These are phyloP conservation scores for Fusarium tanahbumbuense DNA, from an alignment of 2,329 filamentous ascomycete genomes.

Conservation along the genomic window DNA sequence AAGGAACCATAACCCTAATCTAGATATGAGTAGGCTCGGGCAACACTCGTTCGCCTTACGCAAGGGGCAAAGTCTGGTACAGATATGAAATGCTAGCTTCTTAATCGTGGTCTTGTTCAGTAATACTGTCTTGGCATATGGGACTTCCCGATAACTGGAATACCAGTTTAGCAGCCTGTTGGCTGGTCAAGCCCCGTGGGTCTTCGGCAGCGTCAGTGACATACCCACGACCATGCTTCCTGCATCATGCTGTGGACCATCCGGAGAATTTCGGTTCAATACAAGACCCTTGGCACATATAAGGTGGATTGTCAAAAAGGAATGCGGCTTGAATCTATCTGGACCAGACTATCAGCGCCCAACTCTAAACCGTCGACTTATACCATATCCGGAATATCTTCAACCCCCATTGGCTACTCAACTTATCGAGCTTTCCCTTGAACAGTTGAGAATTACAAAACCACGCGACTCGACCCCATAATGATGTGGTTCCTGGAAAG, in stretches of 20 bases:
- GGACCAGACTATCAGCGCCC: neutral
- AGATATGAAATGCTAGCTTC: neutral
- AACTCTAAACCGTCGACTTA: slow-evolving; percentile 1
- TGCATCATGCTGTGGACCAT: neutral
- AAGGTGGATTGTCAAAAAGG: neutral
- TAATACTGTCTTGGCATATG: neutral
- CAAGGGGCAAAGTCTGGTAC: neutral
- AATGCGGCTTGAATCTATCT: slow-evolving; percentile 23
- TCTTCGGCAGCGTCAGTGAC: neutral
- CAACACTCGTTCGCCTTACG: slow-evolving; percentile 2
- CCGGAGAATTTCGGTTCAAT: slow-evolving; percentile 1
- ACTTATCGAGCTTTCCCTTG: neutral
- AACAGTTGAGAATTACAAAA: neutral
- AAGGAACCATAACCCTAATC: neutral
- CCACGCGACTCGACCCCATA: neutral
- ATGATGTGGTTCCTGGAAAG: neutral
- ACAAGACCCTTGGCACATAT: neutral
- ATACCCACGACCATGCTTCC: too few species aligned
- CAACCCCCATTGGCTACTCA: slow-evolving; percentile 3
- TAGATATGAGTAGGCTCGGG: neutral
- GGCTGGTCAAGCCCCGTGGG: neutral
- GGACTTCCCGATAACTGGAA: slow-evolving; percentile 1
- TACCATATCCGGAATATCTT: slow-evolving; percentile 20
- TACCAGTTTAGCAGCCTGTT: neutral
- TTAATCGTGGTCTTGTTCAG: neutral